Conservation (phyloP, 2,329 filamentous ascomycete genomes). For the Xylariomycetidae sp. region DNA sequence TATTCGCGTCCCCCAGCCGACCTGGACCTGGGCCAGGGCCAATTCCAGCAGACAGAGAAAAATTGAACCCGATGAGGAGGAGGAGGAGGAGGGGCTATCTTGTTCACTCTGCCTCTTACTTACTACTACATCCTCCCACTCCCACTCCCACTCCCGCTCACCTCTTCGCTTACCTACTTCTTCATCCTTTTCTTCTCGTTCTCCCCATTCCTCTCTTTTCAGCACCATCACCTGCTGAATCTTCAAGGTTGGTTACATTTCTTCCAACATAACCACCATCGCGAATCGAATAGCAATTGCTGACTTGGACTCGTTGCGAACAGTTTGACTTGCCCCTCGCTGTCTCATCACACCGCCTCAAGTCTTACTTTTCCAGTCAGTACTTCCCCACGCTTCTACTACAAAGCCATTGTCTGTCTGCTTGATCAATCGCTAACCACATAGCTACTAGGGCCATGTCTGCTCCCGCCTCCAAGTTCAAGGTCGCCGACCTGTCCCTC, state of each 20-base stretch:
- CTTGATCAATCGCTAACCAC: constrained; percentile 2
- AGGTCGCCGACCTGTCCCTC: constrained; percentile 97
- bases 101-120: constrained; percentile 13
- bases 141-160: constrained; percentile 2
- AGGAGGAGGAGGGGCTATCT: too few relatives aligned
- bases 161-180: constrained; percentile 8
- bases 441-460: constrained; percentile 39
- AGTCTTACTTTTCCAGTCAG: too few relatives aligned
- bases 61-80: too few relatives aligned
- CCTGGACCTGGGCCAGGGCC: too few relatives aligned
- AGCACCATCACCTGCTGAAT: constrained; percentile 9
- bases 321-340: too few relatives aligned
- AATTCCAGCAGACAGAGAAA: too few relatives aligned
- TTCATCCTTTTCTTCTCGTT: constrained; percentile 16
- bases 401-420: not conserved
- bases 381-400: too few relatives aligned
- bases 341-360: too few relatives aligned
- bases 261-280: not conserved
- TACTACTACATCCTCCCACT: constrained; percentile 10
- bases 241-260: too few relatives aligned
- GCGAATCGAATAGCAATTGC: too few relatives aligned
- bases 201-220: constrained; percentile 17
- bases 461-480: constrained; percentile 88
- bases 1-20: too few relatives aligned
- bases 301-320: too few relatives aligned